Evolutionary conservation across 192 early-diverging fungal genomes (phyloP), one percentile per base, ranked within the genome.

Genomic region (Entomortierella lignicola): DNA sequence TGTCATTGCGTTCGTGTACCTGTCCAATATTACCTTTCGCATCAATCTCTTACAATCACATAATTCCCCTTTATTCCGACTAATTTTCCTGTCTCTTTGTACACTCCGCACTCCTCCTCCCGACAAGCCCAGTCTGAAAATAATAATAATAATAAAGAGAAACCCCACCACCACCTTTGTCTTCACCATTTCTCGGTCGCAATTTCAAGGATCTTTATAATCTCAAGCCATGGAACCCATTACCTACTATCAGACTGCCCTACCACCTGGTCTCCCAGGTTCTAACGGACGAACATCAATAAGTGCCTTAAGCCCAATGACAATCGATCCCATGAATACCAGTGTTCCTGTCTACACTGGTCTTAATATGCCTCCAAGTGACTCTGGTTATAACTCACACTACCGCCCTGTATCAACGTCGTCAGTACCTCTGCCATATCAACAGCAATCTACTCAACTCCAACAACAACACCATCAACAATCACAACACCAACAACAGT

Each of bases 401-500:
- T 64, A 66, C 39, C 72, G 66, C n/a, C 70, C 75, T 21, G 55
- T 59, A 2, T 47, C 75, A 18, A 23, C 67, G 21, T 55, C 75
- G 3, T 41, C 66, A 3, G 53, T 53, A 0, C 62, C 55, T 26
- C 67, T 56, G 23, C 71, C 58, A 8, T 58, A 65, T 32, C 71
- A 72, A 39, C 60, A 63, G 23, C 69, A 63, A 51, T 21, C 56
- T 4, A 29, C 53, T 12, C 60, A 59, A n/a, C 23, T n/a, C 23
- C 57, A 60, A 10, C 67, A 52, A n/a, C 69, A 72, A n/a, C 69
- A 71, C 10, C 23, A 20, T 27, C 57, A 69, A n/a, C 67, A 37
- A n/a, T 61, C 63, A 25, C 69, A 71, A 39, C 71, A 72, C 6
- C 70, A 74, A 31, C 71, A 74, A 42, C 72, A 74, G 11, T 74